Evolutionary conservation across 192 early-diverging fungal genomes (phyloP).

Genomic region (Chytriomyces sp.): DNA sequence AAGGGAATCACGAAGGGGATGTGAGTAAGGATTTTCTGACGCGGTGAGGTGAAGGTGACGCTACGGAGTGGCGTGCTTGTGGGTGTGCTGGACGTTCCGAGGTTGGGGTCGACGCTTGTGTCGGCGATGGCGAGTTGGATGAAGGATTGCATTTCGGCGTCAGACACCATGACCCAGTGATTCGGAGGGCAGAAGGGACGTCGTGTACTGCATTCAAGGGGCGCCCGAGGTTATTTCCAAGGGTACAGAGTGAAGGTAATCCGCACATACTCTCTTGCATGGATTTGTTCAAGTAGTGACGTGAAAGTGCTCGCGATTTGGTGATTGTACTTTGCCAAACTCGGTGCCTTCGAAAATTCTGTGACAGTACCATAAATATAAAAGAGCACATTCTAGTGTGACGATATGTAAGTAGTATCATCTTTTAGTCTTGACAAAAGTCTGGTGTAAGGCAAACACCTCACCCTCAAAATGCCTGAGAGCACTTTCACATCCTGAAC

Average conservation of each 20-base stretch:
- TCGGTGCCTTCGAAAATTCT: not conserved
- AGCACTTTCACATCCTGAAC: conserved; percentile 57
- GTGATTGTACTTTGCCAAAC: not conserved
- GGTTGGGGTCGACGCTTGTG: conserved; percentile 6
- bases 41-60: conserved; percentile 39
- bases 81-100: no score
- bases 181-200: conserved; percentile 64
- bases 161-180: conserved; percentile 67
- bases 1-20: conserved; percentile 94
- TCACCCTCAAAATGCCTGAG: conserved; percentile 57
- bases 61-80: not conserved
- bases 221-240: not conserved
- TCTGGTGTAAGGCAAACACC: conserved; percentile 31
- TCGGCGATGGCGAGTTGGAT: conserved; percentile 54
- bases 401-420: conserved; percentile 34
- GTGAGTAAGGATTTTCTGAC: conserved; percentile 67
- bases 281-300: conserved; percentile 71
- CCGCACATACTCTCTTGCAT: conserved; percentile 67
- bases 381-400: conserved; percentile 75
- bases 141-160: conserved; percentile 65
- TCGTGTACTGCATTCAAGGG: conserved; percentile 53
- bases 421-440: not conserved
- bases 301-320: conserved; percentile 45
- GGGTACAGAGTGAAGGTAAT: not conserved
- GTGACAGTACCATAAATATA: conserved; percentile 69